These are phyloP conservation scores for Salvia rosmarinus DNA, from an alignment of 257 asterid genomes.

Conservation along the genomic window DNA sequence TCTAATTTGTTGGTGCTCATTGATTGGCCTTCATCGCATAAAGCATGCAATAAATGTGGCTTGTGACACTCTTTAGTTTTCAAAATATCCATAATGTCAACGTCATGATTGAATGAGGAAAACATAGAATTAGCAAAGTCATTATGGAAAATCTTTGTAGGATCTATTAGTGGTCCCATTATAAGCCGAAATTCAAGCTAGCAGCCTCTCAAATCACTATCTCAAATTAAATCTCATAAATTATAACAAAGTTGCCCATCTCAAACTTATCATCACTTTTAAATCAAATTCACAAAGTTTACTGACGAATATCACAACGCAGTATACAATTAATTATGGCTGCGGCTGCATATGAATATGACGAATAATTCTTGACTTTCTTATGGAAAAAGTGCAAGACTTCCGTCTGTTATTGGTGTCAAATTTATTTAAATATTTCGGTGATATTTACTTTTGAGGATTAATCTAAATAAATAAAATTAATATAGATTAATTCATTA, in stretches of 20 bases:
- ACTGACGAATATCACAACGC: not conserved
- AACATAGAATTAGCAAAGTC: slow-evolving; percentile 4
- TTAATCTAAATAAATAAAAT: no score
- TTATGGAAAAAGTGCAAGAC: no score
- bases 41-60: not conserved
- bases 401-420: no score
- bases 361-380: no score
- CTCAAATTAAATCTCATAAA: not conserved
- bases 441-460: no score
- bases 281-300: not conserved
- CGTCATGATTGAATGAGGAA: slow-evolving; percentile 14
- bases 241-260: not conserved
- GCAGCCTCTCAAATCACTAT: slow-evolving; percentile 1
- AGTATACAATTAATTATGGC: not conserved
- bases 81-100: not conserved
- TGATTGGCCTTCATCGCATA: not conserved
- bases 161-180: slow-evolving; percentile 3
- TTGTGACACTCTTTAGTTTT: not conserved
- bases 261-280: no score
- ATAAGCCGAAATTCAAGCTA: not conserved
- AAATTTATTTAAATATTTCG: no score
- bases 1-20: no score
- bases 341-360: not conserved
- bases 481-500: no score
- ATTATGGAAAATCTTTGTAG: slow-evolving; percentile 13